These are phyloP conservation scores for Protomyces inundatus DNA, from an alignment of 1,139 yeast species.

Conservation along the genomic window DNA sequence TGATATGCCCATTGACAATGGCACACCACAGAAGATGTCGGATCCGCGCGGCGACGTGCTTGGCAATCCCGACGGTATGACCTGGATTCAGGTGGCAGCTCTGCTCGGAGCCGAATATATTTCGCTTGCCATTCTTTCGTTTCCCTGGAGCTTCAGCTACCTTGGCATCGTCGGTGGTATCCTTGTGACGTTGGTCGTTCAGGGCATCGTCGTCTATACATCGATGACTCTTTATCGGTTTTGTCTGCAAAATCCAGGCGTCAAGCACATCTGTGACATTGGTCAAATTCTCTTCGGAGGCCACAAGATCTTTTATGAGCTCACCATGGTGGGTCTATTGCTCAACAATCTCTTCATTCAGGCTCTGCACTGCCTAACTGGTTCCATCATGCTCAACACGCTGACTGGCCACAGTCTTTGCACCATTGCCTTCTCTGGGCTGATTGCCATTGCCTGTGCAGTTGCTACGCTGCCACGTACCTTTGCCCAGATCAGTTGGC, in stretches of 20 bases:
- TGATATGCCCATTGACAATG: constrained; percentile 1
- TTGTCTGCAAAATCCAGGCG: constrained; percentile 51
- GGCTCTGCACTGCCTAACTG: constrained; percentile 55
- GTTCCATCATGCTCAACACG: constrained; percentile 57
- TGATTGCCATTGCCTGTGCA: constrained; percentile 47
- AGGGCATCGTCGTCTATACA: constrained; percentile 51
- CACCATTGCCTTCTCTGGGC: constrained; percentile 49
- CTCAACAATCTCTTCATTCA: constrained; percentile 55
- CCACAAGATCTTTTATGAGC: constrained; percentile 51
- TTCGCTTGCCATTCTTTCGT: constrained; percentile 58
- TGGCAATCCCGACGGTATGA: constrained; percentile 23
- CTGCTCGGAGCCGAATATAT: constrained; percentile 56
- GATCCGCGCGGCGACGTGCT: constrained; percentile 21
- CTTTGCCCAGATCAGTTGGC: constrained; percentile 48
- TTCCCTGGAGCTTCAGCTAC: constrained; percentile 56
- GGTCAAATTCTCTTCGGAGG: constrained; percentile 56
- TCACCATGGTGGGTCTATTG: constrained; percentile 52
- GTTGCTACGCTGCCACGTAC: constrained; percentile 45
- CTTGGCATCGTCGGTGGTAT: constrained; percentile 58
- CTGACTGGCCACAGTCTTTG: constrained; percentile 51
- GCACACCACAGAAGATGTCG: constrained; percentile 20
- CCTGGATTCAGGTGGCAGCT: constrained; percentile 58
- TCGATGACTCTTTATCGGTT: constrained; percentile 53
- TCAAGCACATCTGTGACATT: constrained; percentile 54
- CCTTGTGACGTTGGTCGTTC: constrained; percentile 47